Evolutionary conservation across 768 basidiomycete species (phyloP).

Genomic region (Mrakia hoshinonis): DNA sequence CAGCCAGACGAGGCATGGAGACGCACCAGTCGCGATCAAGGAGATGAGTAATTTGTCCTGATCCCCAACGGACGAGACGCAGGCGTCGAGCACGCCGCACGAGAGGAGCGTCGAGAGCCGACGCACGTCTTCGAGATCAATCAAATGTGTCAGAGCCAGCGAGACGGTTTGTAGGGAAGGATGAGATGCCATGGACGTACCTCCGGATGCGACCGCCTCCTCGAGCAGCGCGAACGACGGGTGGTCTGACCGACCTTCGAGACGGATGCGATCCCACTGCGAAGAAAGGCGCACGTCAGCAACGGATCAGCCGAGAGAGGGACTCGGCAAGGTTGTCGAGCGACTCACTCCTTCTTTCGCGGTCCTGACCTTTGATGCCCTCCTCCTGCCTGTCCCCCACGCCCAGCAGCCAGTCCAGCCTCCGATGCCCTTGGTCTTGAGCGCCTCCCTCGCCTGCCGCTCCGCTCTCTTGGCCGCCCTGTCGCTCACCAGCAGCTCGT

Average conservation of each 20-base stretch:
- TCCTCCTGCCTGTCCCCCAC: background rate
- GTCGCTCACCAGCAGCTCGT: constrained; percentile 1
- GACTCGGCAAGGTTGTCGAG: too few relatives aligned
- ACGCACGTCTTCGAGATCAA: background rate
- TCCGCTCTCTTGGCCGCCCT: background rate
- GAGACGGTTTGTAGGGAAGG: background rate
- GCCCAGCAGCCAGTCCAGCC: constrained; percentile 2
- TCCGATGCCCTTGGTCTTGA: background rate
- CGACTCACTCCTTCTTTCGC: background rate
- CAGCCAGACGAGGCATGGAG: background rate
- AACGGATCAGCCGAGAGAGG: background rate
- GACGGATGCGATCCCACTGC: constrained; percentile 7
- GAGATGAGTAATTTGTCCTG: constrained; percentile 10
- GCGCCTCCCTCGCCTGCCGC: background rate
- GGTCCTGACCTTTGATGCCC: background rate
- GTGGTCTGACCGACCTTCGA: constrained; percentile 3
- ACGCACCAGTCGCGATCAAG: constrained; percentile 13
- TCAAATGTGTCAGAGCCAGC: background rate
- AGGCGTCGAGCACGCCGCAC: background rate
- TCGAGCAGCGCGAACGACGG: constrained; percentile 3
- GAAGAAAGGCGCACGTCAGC: too few relatives aligned
- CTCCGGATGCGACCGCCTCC: background rate
- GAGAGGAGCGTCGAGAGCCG: background rate
- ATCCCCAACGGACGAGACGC: background rate
- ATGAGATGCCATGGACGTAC: background rate